Conservation (phyloP, 176 grass and related monocot species). For the Musa acuminata region DNA sequence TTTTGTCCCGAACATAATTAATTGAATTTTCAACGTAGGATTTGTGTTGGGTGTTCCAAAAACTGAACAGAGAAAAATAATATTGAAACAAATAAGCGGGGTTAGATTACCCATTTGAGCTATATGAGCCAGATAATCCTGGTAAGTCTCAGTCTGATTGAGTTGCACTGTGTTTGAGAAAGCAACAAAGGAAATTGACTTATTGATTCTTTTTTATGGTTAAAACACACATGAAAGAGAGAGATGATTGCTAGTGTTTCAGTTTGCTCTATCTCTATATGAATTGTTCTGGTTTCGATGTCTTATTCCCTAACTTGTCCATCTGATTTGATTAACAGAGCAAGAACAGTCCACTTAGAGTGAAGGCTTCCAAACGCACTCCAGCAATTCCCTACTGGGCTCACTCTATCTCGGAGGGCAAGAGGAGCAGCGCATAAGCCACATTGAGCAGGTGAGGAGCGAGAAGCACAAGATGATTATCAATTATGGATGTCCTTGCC, state of each 20-base stretch:
- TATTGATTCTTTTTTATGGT: too few relatives aligned
- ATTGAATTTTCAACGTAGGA: too few relatives aligned
- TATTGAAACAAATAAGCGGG: too few relatives aligned
- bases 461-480: background rate
- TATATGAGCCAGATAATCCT: too few relatives aligned
- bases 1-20: too few relatives aligned
- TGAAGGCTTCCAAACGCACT: constrained; percentile 30
- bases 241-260: background rate
- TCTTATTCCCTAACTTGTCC: background rate
- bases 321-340: constrained; percentile 24
- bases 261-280: background rate
- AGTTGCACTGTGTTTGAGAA: too few relatives aligned
- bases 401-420: background rate
- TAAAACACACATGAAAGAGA: too few relatives aligned
- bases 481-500: background rate
- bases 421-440: constrained; percentile 10
- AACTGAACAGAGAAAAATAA: too few relatives aligned
- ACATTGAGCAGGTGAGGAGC: background rate
- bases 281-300: background rate
- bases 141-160: too few relatives aligned
- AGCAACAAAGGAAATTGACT: too few relatives aligned
- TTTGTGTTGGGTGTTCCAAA: too few relatives aligned
- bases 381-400: constrained; percentile 10
- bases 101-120: too few relatives aligned
- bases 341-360: constrained; percentile 29